Percentiles rank a stretch among this genome's conserved stretches.
Evolutionary conservation across 164 flowering plant genomes (phyloP).

Genomic region (Protea cynaroides): DNA sequence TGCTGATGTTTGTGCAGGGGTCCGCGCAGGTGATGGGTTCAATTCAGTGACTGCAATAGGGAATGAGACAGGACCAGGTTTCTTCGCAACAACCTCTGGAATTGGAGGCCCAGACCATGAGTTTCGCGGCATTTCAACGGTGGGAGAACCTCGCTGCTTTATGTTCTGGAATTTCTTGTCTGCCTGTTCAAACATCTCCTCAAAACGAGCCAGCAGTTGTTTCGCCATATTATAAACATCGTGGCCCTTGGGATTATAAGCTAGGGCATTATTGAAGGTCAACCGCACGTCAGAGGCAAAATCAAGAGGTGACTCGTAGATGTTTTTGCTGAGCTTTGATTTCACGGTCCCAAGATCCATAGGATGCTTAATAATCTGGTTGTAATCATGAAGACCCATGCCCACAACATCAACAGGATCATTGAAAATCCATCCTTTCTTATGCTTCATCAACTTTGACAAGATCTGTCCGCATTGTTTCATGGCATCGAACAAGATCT

Average conservation of each 20-base stretch:
- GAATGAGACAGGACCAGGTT: background rate
- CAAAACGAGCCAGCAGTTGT: slow-evolving; percentile 24
- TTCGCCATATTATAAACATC: slow-evolving; percentile 55
- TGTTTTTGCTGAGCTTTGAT: slow-evolving; percentile 32
- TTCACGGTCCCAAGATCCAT: slow-evolving; percentile 95
- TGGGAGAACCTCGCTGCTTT: background rate
- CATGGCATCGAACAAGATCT: slow-evolving; percentile 17
- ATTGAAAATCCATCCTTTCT: slow-evolving; percentile 56
- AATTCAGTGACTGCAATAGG: background rate
- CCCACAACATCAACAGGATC: slow-evolving; percentile 62
- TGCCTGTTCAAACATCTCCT: slow-evolving; percentile 24
- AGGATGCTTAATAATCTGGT: slow-evolving; percentile 56
- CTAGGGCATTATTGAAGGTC: slow-evolving; percentile 72
- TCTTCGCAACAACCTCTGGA: slow-evolving; percentile 9
- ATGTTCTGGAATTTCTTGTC: slow-evolving; percentile 14
- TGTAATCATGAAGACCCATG: slow-evolving; percentile 69
- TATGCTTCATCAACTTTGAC: slow-evolving; percentile 64
- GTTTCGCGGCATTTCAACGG: slow-evolving; percentile 24
- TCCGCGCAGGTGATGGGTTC: background rate
- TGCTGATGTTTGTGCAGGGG: slow-evolving; percentile 11
- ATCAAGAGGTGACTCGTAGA: slow-evolving; percentile 46
- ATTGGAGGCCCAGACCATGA: slow-evolving; percentile 25
- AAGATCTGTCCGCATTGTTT: slow-evolving; percentile 53
- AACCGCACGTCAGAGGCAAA: slow-evolving; percentile 73
- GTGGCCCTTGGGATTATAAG: slow-evolving; percentile 75